Conservation (phyloP, 2,329 filamentous ascomycete species). For the Catunica adiposa region DNA sequence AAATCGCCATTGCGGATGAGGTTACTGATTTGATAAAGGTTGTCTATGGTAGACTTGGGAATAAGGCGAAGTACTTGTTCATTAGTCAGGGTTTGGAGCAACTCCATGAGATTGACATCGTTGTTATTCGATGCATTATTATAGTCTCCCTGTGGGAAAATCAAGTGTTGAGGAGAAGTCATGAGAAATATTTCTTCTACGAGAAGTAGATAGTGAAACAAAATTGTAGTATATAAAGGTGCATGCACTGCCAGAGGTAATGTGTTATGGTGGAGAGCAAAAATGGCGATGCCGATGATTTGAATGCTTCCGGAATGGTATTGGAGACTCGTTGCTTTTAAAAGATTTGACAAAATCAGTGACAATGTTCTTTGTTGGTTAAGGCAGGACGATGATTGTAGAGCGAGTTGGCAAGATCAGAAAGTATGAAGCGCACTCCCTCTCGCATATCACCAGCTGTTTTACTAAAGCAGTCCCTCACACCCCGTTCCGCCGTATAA, state of each 20-base stretch:
- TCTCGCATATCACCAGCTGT: too few species aligned
- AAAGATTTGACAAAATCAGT: too few species aligned
- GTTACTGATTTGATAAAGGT: slow-evolving; percentile 6
- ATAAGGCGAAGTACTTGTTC: slow-evolving; percentile 6
- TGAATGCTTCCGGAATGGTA: neutral
- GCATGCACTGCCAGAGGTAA: too few species aligned
- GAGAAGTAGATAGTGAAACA: too few species aligned
- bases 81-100: slow-evolving; percentile 2
- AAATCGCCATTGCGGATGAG: slow-evolving; percentile 1
- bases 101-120: slow-evolving; percentile 4
- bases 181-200: neutral
- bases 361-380: too few species aligned
- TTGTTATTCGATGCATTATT: neutral
- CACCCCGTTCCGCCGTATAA: neutral
- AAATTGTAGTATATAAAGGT: too few species aligned
- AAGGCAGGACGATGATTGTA: too few species aligned
- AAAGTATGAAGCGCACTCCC: too few species aligned
- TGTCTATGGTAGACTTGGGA: slow-evolving; percentile 5
- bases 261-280: too few species aligned
- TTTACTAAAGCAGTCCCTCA: too few species aligned
- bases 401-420: too few species aligned
- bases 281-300: neutral
- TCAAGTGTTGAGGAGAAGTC: neutral
- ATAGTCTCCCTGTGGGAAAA: neutral
- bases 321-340: neutral